A percentile compares a stretch with the other conserved stretches of the same genome.
Conservation (phyloP, 2,329 filamentous ascomycete species). For the Arthrinium phaeospermum region DNA sequence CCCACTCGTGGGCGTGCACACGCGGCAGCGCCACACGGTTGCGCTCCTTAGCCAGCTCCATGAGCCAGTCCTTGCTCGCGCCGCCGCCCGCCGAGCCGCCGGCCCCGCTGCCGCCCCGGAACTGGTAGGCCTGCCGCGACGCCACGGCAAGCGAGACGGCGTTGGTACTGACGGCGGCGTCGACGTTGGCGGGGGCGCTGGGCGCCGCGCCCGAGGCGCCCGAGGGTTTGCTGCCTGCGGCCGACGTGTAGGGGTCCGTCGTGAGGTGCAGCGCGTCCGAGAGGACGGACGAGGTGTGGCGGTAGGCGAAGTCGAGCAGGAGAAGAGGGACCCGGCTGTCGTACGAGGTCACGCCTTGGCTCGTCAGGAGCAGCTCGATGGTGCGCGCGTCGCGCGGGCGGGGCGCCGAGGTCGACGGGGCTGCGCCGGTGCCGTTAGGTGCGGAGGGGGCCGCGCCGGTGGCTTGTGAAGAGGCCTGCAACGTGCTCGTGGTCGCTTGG, state of each 20-base stretch:
- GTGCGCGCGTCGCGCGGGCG: constrained; percentile 80
- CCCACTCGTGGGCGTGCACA: constrained; percentile 70
- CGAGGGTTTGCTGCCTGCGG: constrained; percentile 59
- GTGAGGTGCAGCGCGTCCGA: constrained; percentile 73
- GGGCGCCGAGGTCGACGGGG: constrained; percentile 47
- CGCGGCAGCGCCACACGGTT: constrained; percentile 71
- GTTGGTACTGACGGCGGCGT: constrained; percentile 66
- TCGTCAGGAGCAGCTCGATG: constrained; percentile 79
- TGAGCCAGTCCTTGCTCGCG: constrained; percentile 75
- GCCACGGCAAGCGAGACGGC: constrained; percentile 77
- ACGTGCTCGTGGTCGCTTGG: constrained; percentile 40
- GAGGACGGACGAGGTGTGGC: constrained; percentile 75
- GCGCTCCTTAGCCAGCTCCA: constrained; percentile 73
- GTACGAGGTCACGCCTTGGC: constrained; percentile 79
- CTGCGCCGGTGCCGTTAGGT: constrained; percentile 36
- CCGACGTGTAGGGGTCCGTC: constrained; percentile 69
- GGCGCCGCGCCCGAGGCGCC: constrained; percentile 56
- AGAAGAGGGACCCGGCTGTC: constrained; percentile 83
- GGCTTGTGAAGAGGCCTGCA: constrained; percentile 35
- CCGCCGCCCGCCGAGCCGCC: constrained; percentile 53
- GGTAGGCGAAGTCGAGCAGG: constrained; percentile 86
- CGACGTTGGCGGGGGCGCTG: constrained; percentile 50
- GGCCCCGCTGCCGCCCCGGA: constrained; percentile 57
- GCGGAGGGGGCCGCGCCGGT: constrained; percentile 30
- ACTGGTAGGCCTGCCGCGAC: constrained; percentile 71